These are phyloP conservation scores for Ophiostoma tasmaniense DNA, from an alignment of 2,329 filamentous ascomycete species.

Conservation along the genomic window DNA sequence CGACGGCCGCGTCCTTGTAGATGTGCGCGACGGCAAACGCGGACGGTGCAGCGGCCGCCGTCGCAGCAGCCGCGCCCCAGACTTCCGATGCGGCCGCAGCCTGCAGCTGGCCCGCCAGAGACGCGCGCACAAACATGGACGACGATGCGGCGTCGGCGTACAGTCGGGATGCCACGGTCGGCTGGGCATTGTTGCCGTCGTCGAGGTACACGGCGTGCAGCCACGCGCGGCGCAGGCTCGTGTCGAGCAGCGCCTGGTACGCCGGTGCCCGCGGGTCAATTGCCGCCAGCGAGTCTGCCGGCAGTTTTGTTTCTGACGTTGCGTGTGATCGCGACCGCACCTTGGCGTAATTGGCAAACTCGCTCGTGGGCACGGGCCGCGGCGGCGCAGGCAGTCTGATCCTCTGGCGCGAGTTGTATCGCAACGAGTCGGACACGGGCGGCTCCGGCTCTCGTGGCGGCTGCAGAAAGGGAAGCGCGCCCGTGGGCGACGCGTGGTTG, in stretches of 20 bases:
- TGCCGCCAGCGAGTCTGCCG: slow-evolving; percentile 7
- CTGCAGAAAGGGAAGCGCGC: slow-evolving; percentile 79
- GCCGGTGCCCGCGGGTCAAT: slow-evolving; percentile 52
- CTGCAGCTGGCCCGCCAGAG: slow-evolving; percentile 59
- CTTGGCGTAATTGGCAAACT: slow-evolving; percentile 22
- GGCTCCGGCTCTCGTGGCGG: slow-evolving; percentile 31
- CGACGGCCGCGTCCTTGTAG: slow-evolving; percentile 36
- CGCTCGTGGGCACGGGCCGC: slow-evolving; percentile 23
- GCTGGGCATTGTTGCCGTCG: slow-evolving; percentile 39
- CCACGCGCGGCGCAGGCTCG: slow-evolving; percentile 77
- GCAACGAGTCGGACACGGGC: background rate
- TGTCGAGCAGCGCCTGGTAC: slow-evolving; percentile 69
- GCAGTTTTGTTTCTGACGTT: background rate
- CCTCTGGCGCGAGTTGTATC: background rate
- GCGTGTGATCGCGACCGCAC: background rate
- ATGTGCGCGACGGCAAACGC: slow-evolving; percentile 24
- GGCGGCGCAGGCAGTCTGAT: slow-evolving; percentile 18
- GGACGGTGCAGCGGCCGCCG: slow-evolving; percentile 26
- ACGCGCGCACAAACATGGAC: slow-evolving; percentile 52
- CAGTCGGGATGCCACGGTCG: slow-evolving; percentile 56
- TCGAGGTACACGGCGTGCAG: slow-evolving; percentile 72
- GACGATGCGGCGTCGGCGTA: slow-evolving; percentile 60
- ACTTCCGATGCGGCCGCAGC: slow-evolving; percentile 61
- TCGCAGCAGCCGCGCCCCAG: slow-evolving; percentile 24
- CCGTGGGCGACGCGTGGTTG: slow-evolving; percentile 88